Evolutionary conservation across 129 eudicot species (phyloP).

Genomic region (Apium graveolens): DNA sequence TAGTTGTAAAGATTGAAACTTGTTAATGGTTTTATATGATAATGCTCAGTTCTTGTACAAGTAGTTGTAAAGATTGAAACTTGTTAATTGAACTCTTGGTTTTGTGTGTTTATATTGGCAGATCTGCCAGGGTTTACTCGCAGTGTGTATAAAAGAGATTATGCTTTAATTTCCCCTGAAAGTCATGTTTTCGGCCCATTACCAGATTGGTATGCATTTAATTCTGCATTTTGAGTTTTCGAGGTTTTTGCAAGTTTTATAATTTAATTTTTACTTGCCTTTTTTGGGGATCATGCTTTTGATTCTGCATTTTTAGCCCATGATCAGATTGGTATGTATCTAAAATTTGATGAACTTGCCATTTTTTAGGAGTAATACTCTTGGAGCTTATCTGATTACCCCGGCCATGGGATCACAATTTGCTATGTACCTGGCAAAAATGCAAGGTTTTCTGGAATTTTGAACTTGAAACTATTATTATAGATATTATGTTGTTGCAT

Average conservation of each 20-base stretch:
- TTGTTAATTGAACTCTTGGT: slow-evolving; percentile 3
- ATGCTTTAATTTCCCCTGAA: slow-evolving; percentile 95
- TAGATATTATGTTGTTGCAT: neutral
- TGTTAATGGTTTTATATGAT: neutral
- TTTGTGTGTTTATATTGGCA: slow-evolving; percentile 24
- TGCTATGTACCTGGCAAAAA: slow-evolving; percentile 91
- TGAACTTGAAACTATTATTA: neutral
- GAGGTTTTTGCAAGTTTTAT: neutral
- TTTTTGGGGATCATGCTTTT: neutral
- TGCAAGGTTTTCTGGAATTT: slow-evolving; percentile 65
- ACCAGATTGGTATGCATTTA: slow-evolving; percentile 65
- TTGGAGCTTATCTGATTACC: slow-evolving; percentile 85
- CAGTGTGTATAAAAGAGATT: slow-evolving; percentile 79
- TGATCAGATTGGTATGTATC: no score
- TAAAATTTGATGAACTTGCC: neutral
- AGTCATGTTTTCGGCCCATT: slow-evolving; percentile 94
- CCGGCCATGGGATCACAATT: slow-evolving; percentile 91
- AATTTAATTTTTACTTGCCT: neutral
- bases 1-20: slow-evolving; percentile 8
- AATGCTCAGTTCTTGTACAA: neutral
- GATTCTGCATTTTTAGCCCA: no score
- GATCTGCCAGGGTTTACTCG: slow-evolving; percentile 97
- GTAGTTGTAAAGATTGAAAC: neutral
- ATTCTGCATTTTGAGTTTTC: slow-evolving; percentile 9
- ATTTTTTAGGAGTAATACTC: slow-evolving; percentile 50